phyloP scores from a whole-genome alignment of 768 basidiomycete genomes.

The Suillus occidentalis region DNA sequence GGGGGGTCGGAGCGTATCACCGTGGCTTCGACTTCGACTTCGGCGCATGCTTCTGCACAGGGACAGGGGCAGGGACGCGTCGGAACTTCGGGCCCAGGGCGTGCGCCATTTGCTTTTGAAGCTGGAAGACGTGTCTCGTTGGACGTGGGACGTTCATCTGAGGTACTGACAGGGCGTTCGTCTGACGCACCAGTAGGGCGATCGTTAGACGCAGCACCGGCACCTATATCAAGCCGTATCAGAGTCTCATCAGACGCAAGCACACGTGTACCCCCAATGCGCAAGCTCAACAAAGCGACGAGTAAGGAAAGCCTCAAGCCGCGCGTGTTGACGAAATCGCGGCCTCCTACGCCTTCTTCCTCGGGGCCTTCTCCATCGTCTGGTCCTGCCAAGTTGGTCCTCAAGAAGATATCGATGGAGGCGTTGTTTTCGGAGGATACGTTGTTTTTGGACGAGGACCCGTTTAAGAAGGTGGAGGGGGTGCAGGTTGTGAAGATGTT shows the following conservation, averaged over 20 bases:
- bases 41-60: not conserved
- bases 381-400: constrained; percentile 5
- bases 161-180: no score
- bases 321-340: constrained; percentile 28
- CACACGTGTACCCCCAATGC: constrained; percentile 5
- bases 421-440: constrained; percentile 16
- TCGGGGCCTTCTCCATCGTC: constrained; percentile 2
- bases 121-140: not conserved
- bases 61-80: not conserved
- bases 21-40: not conserved
- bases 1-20: not conserved
- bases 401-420: constrained; percentile 11
- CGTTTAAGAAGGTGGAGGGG: constrained; percentile 56
- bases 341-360: constrained; percentile 32
- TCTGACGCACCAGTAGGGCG: not conserved
- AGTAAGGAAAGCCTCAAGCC: constrained; percentile 13
- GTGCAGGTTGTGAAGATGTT: constrained; percentile 44
- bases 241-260: not conserved
- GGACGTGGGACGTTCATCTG: not conserved
- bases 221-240: not conserved
- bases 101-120: constrained; percentile 3
- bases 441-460: constrained; percentile 31
- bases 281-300: constrained; percentile 22
- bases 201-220: not conserved
- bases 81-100: not conserved